phyloP scores from a whole-genome alignment of 2,329 filamentous ascomycete genomes.

The Cytospora piceicola region DNA sequence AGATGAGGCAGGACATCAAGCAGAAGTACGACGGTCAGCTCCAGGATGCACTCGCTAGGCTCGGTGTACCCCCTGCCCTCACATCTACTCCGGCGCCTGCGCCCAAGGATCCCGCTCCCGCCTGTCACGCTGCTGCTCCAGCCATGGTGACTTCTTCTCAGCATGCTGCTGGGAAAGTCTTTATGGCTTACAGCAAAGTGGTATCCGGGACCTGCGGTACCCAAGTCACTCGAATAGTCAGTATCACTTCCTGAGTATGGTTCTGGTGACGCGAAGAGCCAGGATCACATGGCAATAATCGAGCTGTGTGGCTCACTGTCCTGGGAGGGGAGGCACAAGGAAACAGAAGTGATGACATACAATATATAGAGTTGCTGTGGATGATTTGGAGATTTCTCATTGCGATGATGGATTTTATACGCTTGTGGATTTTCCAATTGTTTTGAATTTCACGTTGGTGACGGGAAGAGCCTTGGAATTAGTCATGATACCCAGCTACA shows the following conservation, averaged over 20 bases:
- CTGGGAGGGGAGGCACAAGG: no score
- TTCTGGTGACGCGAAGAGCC: not conserved
- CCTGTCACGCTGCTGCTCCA: not conserved
- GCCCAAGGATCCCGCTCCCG: not conserved
- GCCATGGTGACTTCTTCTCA: not conserved
- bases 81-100: not conserved
- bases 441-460: no score
- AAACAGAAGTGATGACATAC: no score
- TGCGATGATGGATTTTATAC: no score
- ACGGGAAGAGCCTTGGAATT: not conserved
- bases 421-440: no score
- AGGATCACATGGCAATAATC: no score
- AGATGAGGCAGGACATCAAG: constrained; percentile 15
- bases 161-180: not conserved
- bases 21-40: not conserved
- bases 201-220: not conserved
- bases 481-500: not conserved
- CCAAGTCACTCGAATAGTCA: not conserved
- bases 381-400: no score
- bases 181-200: not conserved
- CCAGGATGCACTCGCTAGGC: not conserved
- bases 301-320: no score
- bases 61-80: not conserved
- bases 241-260: not conserved
- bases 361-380: no score